Base-by-base conservation (phyloP, 1,139 yeast genomes). In the Saccharomyces hybrid region DNA sequence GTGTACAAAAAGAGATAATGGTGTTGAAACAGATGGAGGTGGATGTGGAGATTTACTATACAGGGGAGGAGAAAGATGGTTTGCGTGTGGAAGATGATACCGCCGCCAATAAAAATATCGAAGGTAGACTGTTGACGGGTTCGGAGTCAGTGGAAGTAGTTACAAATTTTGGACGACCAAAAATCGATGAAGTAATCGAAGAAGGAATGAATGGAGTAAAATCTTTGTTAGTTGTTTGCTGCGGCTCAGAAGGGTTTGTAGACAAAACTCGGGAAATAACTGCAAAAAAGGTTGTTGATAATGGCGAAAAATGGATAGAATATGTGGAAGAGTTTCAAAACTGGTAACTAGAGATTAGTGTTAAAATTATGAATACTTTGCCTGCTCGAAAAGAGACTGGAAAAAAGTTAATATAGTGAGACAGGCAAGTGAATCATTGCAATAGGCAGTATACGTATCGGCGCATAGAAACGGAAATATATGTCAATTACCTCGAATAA, bases 181-280 rank as follows among this genome's bases (percentile, higher is more conserved):
- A 71, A 34, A 66, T 80, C 48, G 72, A 71, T 2, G 63, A 59
- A 2, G 51, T 79, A 4, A 75, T 81, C 3, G 61, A 61, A n/a
- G 55, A 64, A 0, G 38, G 14, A n/a, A 3, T 32, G 6, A 32
- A 14, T 32, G 38, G 38, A 5, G 16, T 14, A 4, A 32, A 42
- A 2, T 72, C 82, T 0, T 65, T 78, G 28, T 75, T 77, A 8
- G 72, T 77, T 50, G 69, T 77, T n/a, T 66, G 78, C 1, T 79
- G 83, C 62, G 83, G 81, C 1, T 82, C 79, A 51, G 79, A 79
- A n/a, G 64, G 68, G 3, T 73, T 80, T 76, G 82, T 78, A 26
- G 88, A 83, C 67, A 76, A 75, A 48, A 65, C 78, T 9, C 72
- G 81, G 64, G 64, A 64, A 49, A 55, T 64, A 16, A 73, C 74